Evolutionary conservation across 768 basidiomycete species (phyloP), one percentile per base, ranked within the genome.

Genomic region (Lyophyllum atratum): DNA sequence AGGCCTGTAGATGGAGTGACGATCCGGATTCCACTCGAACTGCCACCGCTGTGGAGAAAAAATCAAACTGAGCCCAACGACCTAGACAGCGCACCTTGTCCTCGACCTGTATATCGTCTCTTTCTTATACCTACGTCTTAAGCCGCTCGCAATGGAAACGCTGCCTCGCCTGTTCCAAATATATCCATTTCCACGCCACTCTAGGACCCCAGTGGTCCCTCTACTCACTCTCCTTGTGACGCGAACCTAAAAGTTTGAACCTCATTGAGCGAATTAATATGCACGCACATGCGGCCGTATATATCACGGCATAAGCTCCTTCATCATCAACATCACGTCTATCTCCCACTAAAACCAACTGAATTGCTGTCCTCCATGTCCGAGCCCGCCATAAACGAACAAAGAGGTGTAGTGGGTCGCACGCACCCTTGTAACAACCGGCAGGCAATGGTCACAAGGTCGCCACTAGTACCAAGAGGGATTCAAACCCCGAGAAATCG

Each of bases 1-100:
- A 84, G 24, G 82, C 85, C 21, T 93, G 90, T 89, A 70, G 61
- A 15, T 95, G 90, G 90, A 79, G 74, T 50, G 92, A 93, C 70
- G 79, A 76, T 15, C 72, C 76, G 21, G 66, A 56, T 25, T 6
- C 34, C 11, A 17, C 12, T 37, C 25, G 34, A 19, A 45, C 25
- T 17, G 33, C 49, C 29, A 37, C 17, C 26, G 40, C 43, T 37
- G 52, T 15, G 52, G 62, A 63, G 37, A 61, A 61, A 49, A 61
- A 61, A 52, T 19, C 19, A 25, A 58, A 57, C 22, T 52, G 52
- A 61, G 19, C 24, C 28, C 7, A 40, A 10, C 5, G 22, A 37
- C 15, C 14, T 19, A 40, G 28, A 22, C 19, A 26, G 6, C 42
- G 19, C 26, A 55, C 50, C 46, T 29, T 15, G 28, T n/a, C 1